A percentile compares a stretch with the other conserved stretches of the same genome.
Evolutionary conservation across 371 early-diverging fungal genomes (phyloP).

Genomic region (Mucor racemosus): DNA sequence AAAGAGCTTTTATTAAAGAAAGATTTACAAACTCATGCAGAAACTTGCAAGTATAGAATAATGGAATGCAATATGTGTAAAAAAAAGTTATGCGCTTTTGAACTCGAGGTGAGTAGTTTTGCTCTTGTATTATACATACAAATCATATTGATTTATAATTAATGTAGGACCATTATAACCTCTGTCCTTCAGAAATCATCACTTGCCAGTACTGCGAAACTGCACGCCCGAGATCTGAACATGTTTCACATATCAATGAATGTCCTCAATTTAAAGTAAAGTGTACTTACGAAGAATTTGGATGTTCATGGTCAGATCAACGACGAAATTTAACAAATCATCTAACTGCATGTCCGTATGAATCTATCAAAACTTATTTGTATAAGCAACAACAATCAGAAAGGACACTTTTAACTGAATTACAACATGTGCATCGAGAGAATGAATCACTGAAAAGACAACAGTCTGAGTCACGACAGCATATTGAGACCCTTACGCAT

Average conservation of each 20-base stretch:
- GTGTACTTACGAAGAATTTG: slow-evolving; percentile 59
- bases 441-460: slow-evolving; percentile 52
- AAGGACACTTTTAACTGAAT: slow-evolving; percentile 51
- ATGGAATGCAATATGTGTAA: slow-evolving; percentile 69
- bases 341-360: slow-evolving; percentile 58
- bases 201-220: slow-evolving; percentile 65
- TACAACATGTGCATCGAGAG: slow-evolving; percentile 46
- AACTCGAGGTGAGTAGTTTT: slow-evolving; percentile 45
- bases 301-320: slow-evolving; percentile 69
- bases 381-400: slow-evolving; percentile 51
- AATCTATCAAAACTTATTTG: slow-evolving; percentile 63
- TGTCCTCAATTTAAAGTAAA: slow-evolving; percentile 58
- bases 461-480: slow-evolving; percentile 44
- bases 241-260: slow-evolving; percentile 52
- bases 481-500: slow-evolving; percentile 49
- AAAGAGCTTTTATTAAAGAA: slow-evolving; percentile 60
- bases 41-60: slow-evolving; percentile 62
- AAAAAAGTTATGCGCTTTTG: slow-evolving; percentile 48
- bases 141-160: background rate
- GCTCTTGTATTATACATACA: background rate
- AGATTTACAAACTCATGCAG: slow-evolving; percentile 58
- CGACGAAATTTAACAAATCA: slow-evolving; percentile 50
- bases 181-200: slow-evolving; percentile 64
- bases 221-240: slow-evolving; percentile 52
- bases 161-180: slow-evolving; percentile 60